Evolutionary conservation across 2,329 filamentous ascomycete genomes (phyloP), one percentile per base, ranked within the genome.

Genomic region (Paecilomyces sp.): DNA sequence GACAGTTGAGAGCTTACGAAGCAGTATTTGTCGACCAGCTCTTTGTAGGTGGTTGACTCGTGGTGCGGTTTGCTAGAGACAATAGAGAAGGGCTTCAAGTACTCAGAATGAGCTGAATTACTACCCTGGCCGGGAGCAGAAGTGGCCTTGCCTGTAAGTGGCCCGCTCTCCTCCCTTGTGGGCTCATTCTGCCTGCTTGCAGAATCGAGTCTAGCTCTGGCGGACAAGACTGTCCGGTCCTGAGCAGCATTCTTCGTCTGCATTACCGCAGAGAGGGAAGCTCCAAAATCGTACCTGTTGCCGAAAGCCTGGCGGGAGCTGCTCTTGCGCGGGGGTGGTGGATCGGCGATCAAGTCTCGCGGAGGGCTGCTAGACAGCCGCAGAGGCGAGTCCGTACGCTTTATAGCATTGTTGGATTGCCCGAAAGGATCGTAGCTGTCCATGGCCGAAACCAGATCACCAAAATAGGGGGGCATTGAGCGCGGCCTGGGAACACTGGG

Each of bases 21-120:
- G 84, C 94, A 99, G 83, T 96, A 99, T 81, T 96, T 97, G 81
- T 96, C 92, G 76, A 99, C 89, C 65, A 99, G 85, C 78, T 99
- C 94, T 78, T 95, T 91, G 75, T 99, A 97, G 61, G 93, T 92
- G 62, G 91, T 87, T 64, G 92, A 95, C 62, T 92, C 85, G 65
- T 96, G 88, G 70, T 85, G 82, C 53, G 87, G 87, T 70, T 88
- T 86, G 69, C 84, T 83, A 47, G 82, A 80, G 13, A 83, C 78
- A 67, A 80, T 81, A 73, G 70, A 83, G 80, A 77, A 83, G 70
- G 75, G 85, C 58, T 81, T 77, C 66, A 65, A 68, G 72, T 64
- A 63, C 59, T 65, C 65, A 47, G 60, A 58, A 41, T 62, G 62
- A 52, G 63, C 61, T 54, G 54, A 50, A 11, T 60, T 58, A 30